Evolutionary conservation across 192 early-diverging fungal genomes (phyloP).

Genomic region (Jimgerdemannia flammicorona): DNA sequence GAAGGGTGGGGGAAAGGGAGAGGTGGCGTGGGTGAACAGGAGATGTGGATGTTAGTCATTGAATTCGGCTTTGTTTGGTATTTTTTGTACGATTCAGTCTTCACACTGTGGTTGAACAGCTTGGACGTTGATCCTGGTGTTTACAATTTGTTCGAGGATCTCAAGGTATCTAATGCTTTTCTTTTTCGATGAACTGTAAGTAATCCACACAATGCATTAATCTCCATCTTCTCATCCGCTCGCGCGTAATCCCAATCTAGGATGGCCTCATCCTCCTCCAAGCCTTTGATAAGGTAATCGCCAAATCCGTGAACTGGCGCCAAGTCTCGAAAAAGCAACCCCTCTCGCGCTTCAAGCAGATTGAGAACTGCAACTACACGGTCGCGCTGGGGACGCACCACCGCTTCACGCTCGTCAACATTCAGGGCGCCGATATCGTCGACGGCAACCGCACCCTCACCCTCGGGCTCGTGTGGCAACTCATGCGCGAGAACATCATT

Average conservation of each 20-base stretch:
- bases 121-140: slow-evolving; percentile 97
- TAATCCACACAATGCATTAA: too few relatives aligned
- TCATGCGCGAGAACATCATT: slow-evolving; percentile 97
- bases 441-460: slow-evolving; percentile 90
- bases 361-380: slow-evolving; percentile 97
- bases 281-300: slow-evolving; percentile 92
- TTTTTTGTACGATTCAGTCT: too few relatives aligned
- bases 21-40: too few relatives aligned
- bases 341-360: slow-evolving; percentile 90
- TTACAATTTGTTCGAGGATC: slow-evolving; percentile 97
- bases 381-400: slow-evolving; percentile 83
- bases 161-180: too few relatives aligned
- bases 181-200: too few relatives aligned
- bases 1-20: too few relatives aligned
- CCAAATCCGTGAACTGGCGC: slow-evolving; percentile 91
- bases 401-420: slow-evolving; percentile 90
- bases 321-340: slow-evolving; percentile 77
- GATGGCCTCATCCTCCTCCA: slow-evolving; percentile 93
- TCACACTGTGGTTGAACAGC: slow-evolving; percentile 97
- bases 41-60: too few relatives aligned
- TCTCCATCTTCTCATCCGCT: too few relatives aligned
- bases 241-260: too few relatives aligned
- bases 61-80: too few relatives aligned
- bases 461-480: slow-evolving; percentile 94
- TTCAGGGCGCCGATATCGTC: slow-evolving; percentile 92